Evolutionary conservation across 2,329 filamentous ascomycete species (phyloP).

Genomic region (Lasiodiplodia gonubiensis): DNA sequence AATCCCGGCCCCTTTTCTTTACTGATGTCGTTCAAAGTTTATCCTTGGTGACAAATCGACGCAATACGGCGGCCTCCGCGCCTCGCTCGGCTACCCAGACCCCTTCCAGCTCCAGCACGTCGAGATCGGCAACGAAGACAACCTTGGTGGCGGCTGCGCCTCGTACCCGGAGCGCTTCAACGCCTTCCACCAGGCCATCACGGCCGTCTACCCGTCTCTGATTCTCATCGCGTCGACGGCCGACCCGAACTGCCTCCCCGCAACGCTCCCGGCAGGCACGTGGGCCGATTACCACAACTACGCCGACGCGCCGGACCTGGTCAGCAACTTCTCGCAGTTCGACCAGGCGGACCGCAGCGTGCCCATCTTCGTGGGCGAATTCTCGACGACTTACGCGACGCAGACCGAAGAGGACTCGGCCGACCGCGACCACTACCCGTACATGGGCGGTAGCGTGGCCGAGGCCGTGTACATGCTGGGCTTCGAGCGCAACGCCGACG

Average conservation of each 20-base stretch:
- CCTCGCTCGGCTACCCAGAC: constrained; percentile 64
- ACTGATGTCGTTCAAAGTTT: constrained; percentile 47
- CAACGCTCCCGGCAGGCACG: constrained; percentile 42
- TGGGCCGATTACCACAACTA: constrained; percentile 57
- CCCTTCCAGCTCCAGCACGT: constrained; percentile 67
- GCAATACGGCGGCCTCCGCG: constrained; percentile 63
- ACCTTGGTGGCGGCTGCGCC: constrained; percentile 55
- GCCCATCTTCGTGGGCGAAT: constrained; percentile 27
- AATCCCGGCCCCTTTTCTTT: background rate
- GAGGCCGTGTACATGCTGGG: constrained; percentile 71
- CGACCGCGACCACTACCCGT: background rate
- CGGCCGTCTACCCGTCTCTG: constrained; percentile 61
- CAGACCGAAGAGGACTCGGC: background rate
- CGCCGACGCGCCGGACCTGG: constrained; percentile 46
- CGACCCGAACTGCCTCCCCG: constrained; percentile 33
- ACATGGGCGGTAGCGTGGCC: constrained; percentile 57
- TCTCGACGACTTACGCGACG: constrained; percentile 4
- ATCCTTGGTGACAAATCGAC: constrained; percentile 60
- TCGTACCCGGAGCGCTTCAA: constrained; percentile 60
- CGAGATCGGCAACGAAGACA: constrained; percentile 73
- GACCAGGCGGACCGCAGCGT: constrained; percentile 13
- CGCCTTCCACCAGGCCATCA: constrained; percentile 65
- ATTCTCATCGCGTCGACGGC: constrained; percentile 59
- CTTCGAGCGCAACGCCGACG: constrained; percentile 68
- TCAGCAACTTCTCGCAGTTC: constrained; percentile 57